Conservation (phyloP, 768 basidiomycete species). For the Pleurotus cornucopiae region DNA sequence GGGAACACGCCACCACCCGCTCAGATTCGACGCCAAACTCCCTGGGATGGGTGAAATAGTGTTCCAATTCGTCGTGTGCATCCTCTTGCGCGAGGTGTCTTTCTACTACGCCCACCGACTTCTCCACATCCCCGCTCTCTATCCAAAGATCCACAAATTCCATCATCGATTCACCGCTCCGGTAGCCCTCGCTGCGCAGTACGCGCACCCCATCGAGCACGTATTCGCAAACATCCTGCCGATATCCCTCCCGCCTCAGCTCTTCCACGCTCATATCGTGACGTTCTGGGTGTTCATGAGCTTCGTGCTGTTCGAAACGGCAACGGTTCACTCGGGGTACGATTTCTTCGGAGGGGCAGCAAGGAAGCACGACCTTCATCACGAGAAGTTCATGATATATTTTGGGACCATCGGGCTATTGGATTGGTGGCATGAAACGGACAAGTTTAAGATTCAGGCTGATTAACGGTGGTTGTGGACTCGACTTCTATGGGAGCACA, state of each 20-base stretch:
- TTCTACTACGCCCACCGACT: slow-evolving; percentile 26
- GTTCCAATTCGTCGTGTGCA: slow-evolving; percentile 15
- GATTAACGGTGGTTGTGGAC: too few species aligned
- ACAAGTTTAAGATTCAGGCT: not conserved
- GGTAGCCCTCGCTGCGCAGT: slow-evolving; percentile 25
- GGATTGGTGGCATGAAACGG: slow-evolving; percentile 13
- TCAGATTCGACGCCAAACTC: slow-evolving; percentile 16
- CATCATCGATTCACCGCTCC: slow-evolving; percentile 29
- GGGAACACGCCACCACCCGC: not conserved
- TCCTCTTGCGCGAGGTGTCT: slow-evolving; percentile 22
- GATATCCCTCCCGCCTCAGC: slow-evolving; percentile 17
- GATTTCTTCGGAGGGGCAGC: slow-evolving; percentile 21
- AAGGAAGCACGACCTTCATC: slow-evolving; percentile 22
- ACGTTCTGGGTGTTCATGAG: slow-evolving; percentile 25
- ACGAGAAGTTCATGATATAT: slow-evolving; percentile 21
- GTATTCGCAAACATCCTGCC: slow-evolving; percentile 23
- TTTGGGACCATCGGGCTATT: slow-evolving; percentile 22
- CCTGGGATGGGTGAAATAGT: slow-evolving; percentile 15
- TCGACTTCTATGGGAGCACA: too few species aligned
- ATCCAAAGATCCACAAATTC: slow-evolving; percentile 22
- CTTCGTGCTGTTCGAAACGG: slow-evolving; percentile 18
- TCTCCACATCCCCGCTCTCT: slow-evolving; percentile 21
- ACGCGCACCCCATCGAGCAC: slow-evolving; percentile 21
- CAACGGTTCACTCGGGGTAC: slow-evolving; percentile 24
- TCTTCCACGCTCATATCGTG: slow-evolving; percentile 20